These are phyloP conservation scores for Kwoniella dendrophila DNA, from an alignment of 768 basidiomycete genomes.

Conservation along the genomic window DNA sequence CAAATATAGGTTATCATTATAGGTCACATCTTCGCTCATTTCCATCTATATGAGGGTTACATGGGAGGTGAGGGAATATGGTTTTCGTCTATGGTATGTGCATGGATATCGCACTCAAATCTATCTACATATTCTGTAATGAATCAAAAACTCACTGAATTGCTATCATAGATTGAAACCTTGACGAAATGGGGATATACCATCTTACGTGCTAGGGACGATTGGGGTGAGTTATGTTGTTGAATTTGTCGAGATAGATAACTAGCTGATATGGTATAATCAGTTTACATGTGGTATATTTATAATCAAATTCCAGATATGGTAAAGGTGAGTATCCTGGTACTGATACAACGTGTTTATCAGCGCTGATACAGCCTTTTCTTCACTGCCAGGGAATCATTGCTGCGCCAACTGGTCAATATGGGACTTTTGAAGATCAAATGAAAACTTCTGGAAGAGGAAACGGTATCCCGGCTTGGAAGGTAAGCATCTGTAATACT, in stretches of 20 bases:
- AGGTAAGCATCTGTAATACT: slow-evolving; percentile 6
- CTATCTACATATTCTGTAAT: not conserved
- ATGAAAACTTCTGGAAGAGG: slow-evolving; percentile 13
- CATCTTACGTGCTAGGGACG: slow-evolving; percentile 23
- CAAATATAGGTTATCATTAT: slow-evolving; percentile 16
- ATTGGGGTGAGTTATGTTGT: slow-evolving; percentile 23
- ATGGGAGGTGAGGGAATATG: slow-evolving; percentile 27
- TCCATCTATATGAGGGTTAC: slow-evolving; percentile 24
- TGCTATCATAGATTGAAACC: not conserved
- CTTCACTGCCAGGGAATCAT: slow-evolving; percentile 13
- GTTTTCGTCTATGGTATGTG: slow-evolving; percentile 9
- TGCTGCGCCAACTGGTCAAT: slow-evolving; percentile 18
- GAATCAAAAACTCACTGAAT: not conserved
- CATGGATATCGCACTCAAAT: not conserved
- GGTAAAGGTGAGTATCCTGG: slow-evolving; percentile 22
- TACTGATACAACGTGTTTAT: not conserved
- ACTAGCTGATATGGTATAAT: not conserved
- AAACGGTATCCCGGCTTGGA: slow-evolving; percentile 27
- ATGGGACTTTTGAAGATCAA: slow-evolving; percentile 17
- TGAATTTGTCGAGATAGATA: not conserved
- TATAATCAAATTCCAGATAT: slow-evolving; percentile 26
- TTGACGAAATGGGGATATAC: slow-evolving; percentile 20
- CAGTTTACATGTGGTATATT: slow-evolving; percentile 24
- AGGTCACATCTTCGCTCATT: slow-evolving; percentile 18
- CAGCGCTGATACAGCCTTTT: not conserved